phyloP scores from a whole-genome alignment of 2,329 filamentous ascomycete genomes.

The Chalara sp. region DNA sequence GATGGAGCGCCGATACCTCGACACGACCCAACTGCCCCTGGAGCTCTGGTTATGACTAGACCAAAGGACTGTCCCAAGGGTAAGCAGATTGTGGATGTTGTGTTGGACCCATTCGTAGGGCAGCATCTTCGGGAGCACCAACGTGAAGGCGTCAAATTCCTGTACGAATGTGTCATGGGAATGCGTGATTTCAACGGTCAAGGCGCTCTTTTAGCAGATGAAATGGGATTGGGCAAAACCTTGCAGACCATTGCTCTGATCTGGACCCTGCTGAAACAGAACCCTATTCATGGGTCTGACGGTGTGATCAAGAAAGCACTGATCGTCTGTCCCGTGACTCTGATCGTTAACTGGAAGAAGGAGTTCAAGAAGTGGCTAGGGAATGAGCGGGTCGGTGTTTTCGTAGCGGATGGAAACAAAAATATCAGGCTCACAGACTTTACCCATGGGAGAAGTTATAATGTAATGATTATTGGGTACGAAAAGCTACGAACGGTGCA shows the following conservation, averaged over 20 bases:
- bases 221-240: constrained; percentile 72
- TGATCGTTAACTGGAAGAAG: constrained; percentile 67
- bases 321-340: constrained; percentile 65
- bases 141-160: constrained; percentile 60
- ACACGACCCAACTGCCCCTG: constrained; percentile 52
- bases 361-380: constrained; percentile 72
- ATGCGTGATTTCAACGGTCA: constrained; percentile 59
- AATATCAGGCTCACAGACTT: constrained; percentile 59
- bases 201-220: constrained; percentile 66
- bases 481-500: constrained; percentile 61
- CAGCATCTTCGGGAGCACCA: constrained; percentile 62
- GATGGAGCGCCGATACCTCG: constrained; percentile 48
- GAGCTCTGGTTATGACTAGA: constrained; percentile 61
- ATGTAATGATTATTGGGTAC: constrained; percentile 68
- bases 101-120: constrained; percentile 59
- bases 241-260: constrained; percentile 64
- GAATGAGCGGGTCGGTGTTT: constrained; percentile 62
- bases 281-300: constrained; percentile 49
- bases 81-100: constrained; percentile 64
- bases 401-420: constrained; percentile 54
- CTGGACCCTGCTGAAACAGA: constrained; percentile 69
- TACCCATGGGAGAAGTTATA: constrained; percentile 60
- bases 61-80: constrained; percentile 48
- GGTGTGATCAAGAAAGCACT: constrained; percentile 63
- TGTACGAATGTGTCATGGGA: constrained; percentile 74